phyloP scores from a whole-genome alignment of 2,329 filamentous ascomycete genomes.

The Chrysoporthe cubensis region DNA sequence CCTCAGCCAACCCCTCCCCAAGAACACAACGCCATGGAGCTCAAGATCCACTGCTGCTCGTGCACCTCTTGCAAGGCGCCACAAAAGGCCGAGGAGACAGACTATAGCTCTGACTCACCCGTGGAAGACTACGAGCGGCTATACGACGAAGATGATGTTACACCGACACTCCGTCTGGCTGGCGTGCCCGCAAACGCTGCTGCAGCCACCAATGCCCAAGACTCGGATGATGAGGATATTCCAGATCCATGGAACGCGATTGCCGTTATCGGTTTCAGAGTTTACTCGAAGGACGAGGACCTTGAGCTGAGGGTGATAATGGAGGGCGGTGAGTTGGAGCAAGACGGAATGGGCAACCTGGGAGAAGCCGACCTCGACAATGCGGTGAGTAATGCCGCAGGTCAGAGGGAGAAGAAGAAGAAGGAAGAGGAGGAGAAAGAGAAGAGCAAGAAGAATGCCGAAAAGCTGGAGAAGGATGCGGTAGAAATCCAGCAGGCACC shows the following conservation, averaged over 20 bases:
- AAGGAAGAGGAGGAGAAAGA: slow-evolving; percentile 4
- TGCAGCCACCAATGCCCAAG: slow-evolving; percentile 44
- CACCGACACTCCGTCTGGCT: slow-evolving; percentile 51
- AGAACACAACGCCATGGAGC: slow-evolving; percentile 18
- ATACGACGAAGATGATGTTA: slow-evolving; percentile 62
- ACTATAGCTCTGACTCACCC: slow-evolving; percentile 63
- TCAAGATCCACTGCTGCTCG: slow-evolving; percentile 20
- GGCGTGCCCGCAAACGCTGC: slow-evolving; percentile 40
- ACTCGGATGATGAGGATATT: slow-evolving; percentile 58
- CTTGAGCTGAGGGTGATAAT: slow-evolving; percentile 60
- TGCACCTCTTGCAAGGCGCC: slow-evolving; percentile 18
- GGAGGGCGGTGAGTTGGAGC: slow-evolving; percentile 57
- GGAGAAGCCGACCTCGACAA: slow-evolving; percentile 60
- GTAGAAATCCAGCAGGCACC: background rate
- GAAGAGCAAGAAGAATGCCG: slow-evolving; percentile 11
- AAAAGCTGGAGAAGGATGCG: background rate
- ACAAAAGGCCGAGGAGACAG: slow-evolving; percentile 44
- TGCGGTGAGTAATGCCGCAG: slow-evolving; percentile 59
- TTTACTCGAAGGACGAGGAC: slow-evolving; percentile 61
- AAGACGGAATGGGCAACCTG: slow-evolving; percentile 61
- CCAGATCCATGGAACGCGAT: slow-evolving; percentile 66
- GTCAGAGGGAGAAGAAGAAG: slow-evolving; percentile 42
- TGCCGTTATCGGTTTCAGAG: slow-evolving; percentile 62
- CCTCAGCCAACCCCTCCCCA: background rate
- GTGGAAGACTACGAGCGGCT: slow-evolving; percentile 63